A percentile compares a stretch with the other conserved stretches of the same genome.
Conservation (phyloP, 2,329 filamentous ascomycete genomes). For the Exophiala sideris region DNA sequence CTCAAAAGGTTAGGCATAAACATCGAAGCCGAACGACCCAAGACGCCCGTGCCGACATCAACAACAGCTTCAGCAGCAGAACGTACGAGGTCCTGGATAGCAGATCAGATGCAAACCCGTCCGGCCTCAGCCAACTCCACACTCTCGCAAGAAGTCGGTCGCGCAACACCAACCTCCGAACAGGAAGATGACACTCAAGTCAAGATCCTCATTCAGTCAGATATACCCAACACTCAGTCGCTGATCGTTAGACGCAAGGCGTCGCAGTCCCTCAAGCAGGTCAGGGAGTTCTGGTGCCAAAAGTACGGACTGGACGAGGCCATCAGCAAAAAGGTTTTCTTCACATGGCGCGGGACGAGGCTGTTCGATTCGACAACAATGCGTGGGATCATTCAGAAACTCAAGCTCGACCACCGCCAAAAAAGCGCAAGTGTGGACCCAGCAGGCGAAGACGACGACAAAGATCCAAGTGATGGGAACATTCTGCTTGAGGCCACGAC, state of each 20-base stretch:
- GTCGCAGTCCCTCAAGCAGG: constrained; percentile 63
- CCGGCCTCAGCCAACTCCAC: constrained; percentile 16
- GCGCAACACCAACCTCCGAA: constrained; percentile 5
- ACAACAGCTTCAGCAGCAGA: not conserved
- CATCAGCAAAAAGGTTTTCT: constrained; percentile 58
- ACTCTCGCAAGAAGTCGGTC: not conserved
- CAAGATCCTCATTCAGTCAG: constrained; percentile 65
- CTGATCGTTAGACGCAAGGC: constrained; percentile 65
- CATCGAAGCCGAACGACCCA: constrained; percentile 10
- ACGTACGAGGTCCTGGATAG: constrained; percentile 1
- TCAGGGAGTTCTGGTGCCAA: constrained; percentile 67
- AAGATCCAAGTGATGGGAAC: constrained; percentile 51
- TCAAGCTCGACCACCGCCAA: constrained; percentile 18
- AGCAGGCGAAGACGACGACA: constrained; percentile 39
- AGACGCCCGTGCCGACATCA: constrained; percentile 2
- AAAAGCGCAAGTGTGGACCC: constrained; percentile 35
- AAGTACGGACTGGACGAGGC: constrained; percentile 55
- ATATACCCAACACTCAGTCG: constrained; percentile 58
- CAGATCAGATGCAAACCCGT: constrained; percentile 2
- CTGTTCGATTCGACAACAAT: constrained; percentile 76
- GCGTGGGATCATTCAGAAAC: constrained; percentile 55
- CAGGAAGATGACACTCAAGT: constrained; percentile 49
- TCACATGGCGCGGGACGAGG: constrained; percentile 73
- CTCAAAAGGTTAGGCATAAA: constrained; percentile 30
- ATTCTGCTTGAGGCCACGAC: constrained; percentile 80